phyloP scores from a whole-genome alignment of 768 basidiomycete species.

The Podaxis mareebaensis region DNA sequence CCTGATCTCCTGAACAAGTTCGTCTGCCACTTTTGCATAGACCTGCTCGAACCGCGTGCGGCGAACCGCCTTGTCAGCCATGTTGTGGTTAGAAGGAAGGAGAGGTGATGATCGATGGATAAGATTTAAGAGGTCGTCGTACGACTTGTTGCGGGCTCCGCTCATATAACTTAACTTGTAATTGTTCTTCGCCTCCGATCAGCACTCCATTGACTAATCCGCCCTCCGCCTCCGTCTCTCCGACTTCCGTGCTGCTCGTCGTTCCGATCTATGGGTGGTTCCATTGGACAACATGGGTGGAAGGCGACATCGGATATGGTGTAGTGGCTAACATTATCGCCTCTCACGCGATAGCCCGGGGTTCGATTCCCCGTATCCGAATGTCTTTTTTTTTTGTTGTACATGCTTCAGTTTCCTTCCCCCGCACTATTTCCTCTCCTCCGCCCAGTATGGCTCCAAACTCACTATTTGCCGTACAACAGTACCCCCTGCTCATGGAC shows the following conservation, averaged over 20 bases:
- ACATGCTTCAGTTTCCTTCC: too few relatives aligned
- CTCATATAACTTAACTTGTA: neutral
- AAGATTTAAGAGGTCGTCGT: neutral
- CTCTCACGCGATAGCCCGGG: constrained; percentile 14
- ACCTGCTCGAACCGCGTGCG: constrained; percentile 71
- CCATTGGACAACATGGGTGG: neutral
- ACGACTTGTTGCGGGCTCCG: neutral
- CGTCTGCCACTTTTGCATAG: constrained; percentile 71
- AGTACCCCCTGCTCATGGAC: neutral
- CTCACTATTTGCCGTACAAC: neutral
- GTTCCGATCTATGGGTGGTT: neutral
- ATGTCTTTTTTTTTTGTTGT: neutral
- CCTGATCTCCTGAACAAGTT: constrained; percentile 70
- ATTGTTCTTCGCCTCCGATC: neutral
- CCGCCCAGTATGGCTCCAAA: neutral
- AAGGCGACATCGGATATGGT: constrained; percentile 14
- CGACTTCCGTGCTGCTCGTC: neutral
- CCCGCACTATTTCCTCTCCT: constrained; percentile 6
- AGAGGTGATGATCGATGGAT: neutral
- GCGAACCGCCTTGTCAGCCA: constrained; percentile 41
- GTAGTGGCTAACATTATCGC: constrained; percentile 21
- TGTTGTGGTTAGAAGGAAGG: constrained; percentile 10
- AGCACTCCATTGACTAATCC: neutral
- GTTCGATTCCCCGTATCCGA: constrained; percentile 1
- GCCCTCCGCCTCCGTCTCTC: neutral